Base-by-base conservation (phyloP, 2,329 filamentous ascomycete genomes). In the Emydomyces testavorans region DNA sequence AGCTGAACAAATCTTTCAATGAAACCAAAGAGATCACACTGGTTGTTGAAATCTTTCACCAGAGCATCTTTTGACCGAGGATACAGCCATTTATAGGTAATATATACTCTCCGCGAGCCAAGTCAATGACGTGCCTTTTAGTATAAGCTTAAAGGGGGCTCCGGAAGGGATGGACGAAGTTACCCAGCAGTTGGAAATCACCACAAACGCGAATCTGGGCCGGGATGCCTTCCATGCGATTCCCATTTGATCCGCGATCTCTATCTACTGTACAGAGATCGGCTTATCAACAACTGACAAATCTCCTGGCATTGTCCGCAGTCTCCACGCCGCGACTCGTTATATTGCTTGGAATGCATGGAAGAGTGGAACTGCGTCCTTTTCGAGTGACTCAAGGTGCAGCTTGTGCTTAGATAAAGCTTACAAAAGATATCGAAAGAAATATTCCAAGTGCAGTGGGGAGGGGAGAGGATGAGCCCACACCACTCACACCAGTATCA, bases 101-200 rank as follows among this genome's bases (percentile, higher is more conserved):
- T 32, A 23, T 21, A 6, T 21, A 11, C 34, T 31, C 34, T n/a
- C 16, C 16, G 35, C 16, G 11, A 13, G 35, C 34, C 15, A 15
- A 46, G 34, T 46, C 43, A 46, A 46, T 46, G 43, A 46, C 43
- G 43, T 46, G 32, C 43, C 42, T n/a, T 18, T 5, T 11, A 5
- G 13, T n/a, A 13, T 13, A 32, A 32, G 18, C 40, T 21, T 31
- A 15, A 31, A 2, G 26, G 7, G 13, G 32, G 13, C 13, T 35
- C 3, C 4, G 16, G 15, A 10, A n/a, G 21, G 3, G 20, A 20
- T 23, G 36, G 11, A 13, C 5, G 4, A 5, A 37, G 35, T 37
- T 5, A 20, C 35, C 7, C 7, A 8, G 18, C 18, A 8, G 35
- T 11, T 35, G 32, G 34, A 21, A 37, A 21, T 10, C 20, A 37